A percentile compares a stretch with the other conserved stretches of the same genome.
These are phyloP conservation scores for Seiridium cupressi DNA, from an alignment of 2,329 filamentous ascomycete species.

Conservation along the genomic window DNA sequence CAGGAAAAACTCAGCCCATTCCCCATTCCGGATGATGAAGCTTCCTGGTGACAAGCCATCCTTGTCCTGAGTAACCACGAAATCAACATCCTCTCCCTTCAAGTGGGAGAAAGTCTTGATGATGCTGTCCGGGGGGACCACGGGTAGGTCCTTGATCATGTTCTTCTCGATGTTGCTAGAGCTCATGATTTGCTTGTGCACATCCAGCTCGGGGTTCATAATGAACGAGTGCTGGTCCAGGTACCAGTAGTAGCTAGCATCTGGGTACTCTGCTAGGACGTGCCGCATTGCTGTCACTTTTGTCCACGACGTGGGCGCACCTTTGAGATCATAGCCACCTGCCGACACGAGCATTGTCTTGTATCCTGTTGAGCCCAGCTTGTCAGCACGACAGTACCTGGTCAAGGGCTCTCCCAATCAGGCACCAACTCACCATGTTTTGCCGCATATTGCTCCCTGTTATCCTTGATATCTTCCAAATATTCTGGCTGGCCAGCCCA, in stretches of 20 bases:
- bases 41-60: conserved; percentile 75
- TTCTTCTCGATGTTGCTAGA: conserved; percentile 65
- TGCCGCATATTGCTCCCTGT: conserved; percentile 80
- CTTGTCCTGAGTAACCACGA: conserved; percentile 82
- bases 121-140: conserved; percentile 94
- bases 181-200: conserved; percentile 71
- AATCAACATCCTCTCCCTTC: conserved; percentile 73
- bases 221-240: conserved; percentile 84
- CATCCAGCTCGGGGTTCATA: conserved; percentile 72
- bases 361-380: conserved; percentile 63
- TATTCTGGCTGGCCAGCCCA: conserved; percentile 61
- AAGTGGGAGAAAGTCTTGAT: conserved; percentile 90
- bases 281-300: conserved; percentile 85
- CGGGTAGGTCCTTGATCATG: conserved; percentile 82
- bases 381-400: background rate
- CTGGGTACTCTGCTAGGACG: conserved; percentile 76
- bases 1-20: conserved; percentile 89
- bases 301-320: conserved; percentile 65
- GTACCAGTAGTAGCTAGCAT: conserved; percentile 81
- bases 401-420: background rate
- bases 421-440: conserved; percentile 66
- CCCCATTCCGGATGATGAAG: conserved; percentile 77
- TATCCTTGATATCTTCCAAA: conserved; percentile 72
- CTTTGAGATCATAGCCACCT: conserved; percentile 71
- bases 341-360: conserved; percentile 76